These are phyloP conservation scores for Phytophthora melonis DNA, from an alignment of 352 stramenopile species.

Conservation along the genomic window DNA sequence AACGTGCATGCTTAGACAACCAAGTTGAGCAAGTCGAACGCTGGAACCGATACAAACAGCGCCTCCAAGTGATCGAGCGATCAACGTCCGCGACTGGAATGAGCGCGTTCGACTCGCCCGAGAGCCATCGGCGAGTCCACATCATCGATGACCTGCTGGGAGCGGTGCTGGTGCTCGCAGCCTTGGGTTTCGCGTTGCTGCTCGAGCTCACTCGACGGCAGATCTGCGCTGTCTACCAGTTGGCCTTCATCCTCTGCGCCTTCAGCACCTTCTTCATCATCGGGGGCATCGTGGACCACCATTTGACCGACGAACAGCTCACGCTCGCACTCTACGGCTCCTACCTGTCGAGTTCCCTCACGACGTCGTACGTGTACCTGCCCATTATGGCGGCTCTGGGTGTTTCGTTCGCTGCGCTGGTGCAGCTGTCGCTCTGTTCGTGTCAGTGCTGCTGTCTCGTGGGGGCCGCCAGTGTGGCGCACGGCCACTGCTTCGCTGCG, in stretches of 20 bases:
- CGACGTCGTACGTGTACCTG: slow-evolving; percentile 74
- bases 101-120: slow-evolving; percentile 26
- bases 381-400: slow-evolving; percentile 48
- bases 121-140: slow-evolving; percentile 55
- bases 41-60: slow-evolving; percentile 10
- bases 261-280: slow-evolving; percentile 68
- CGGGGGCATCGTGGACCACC: slow-evolving; percentile 76
- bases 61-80: background rate
- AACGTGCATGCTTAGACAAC: slow-evolving; percentile 11
- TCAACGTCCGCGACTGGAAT: slow-evolving; percentile 6
- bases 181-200: slow-evolving; percentile 52
- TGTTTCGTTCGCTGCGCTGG: slow-evolving; percentile 48
- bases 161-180: slow-evolving; percentile 65
- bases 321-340: slow-evolving; percentile 71
- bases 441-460: slow-evolving; percentile 78
- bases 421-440: slow-evolving; percentile 65
- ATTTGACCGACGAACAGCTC: slow-evolving; percentile 78
- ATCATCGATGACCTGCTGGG: slow-evolving; percentile 84
- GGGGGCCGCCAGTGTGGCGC: slow-evolving; percentile 37
- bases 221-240: slow-evolving; percentile 75
- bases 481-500: slow-evolving; percentile 60
- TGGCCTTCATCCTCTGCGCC: slow-evolving; percentile 69
- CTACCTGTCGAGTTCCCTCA: slow-evolving; percentile 56
- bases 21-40: slow-evolving; percentile 16
- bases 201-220: slow-evolving; percentile 78